Conservation (phyloP, 1,284 basidiomycete genomes). For the Mrakiaceae sp. region DNA sequence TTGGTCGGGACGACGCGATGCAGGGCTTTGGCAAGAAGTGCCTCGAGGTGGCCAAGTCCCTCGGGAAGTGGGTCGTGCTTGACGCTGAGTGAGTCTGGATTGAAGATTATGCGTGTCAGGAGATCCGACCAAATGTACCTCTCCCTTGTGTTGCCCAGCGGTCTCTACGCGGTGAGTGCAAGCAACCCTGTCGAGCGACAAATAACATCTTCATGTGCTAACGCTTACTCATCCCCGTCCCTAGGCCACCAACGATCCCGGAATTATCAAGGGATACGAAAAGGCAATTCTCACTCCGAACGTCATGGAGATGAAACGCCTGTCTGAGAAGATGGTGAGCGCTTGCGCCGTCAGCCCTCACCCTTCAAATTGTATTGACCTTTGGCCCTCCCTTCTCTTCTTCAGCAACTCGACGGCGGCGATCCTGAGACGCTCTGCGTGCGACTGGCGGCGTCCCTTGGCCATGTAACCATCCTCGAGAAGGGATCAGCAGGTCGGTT, state of each 20-base stretch:
- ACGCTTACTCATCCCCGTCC: too few relatives aligned
- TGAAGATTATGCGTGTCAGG: not conserved
- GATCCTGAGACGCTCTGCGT: constrained; percentile 45
- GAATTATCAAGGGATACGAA: constrained; percentile 64
- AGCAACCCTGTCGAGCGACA: too few relatives aligned
- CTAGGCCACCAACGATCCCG: constrained; percentile 50
- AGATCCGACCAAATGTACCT: not conserved
- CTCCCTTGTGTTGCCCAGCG: not conserved
- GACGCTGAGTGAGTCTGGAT: constrained; percentile 57
- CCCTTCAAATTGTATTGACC: not conserved
- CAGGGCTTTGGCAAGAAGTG: constrained; percentile 49
- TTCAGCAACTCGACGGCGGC: constrained; percentile 19
- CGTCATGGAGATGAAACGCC: constrained; percentile 79
- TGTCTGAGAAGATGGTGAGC: constrained; percentile 61
- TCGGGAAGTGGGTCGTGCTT: constrained; percentile 76
- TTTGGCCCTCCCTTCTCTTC: not conserved
- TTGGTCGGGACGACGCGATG: constrained; percentile 84
- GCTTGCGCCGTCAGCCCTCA: not conserved
- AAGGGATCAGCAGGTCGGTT: constrained; percentile 67
- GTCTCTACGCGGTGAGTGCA: constrained; percentile 50
- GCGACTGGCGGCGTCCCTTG: constrained; percentile 56
- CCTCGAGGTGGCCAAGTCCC: constrained; percentile 40
- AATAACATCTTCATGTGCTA: too few relatives aligned
- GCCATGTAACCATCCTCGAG: constrained; percentile 82
- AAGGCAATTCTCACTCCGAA: constrained; percentile 78